Conservation (phyloP, 768 basidiomycete genomes). For the Infundibulicybe gibba region DNA sequence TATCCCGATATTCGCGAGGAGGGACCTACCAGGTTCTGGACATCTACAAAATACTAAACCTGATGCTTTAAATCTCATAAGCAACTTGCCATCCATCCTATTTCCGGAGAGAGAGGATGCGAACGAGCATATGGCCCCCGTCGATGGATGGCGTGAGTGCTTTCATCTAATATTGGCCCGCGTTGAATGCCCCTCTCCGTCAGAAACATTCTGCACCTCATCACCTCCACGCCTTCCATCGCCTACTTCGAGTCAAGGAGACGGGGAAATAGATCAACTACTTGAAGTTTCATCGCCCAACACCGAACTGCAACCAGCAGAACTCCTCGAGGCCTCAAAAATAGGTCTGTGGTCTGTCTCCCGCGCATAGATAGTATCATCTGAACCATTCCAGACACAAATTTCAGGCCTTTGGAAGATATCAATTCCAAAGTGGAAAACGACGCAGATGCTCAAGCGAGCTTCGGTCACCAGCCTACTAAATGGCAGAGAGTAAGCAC, state of each 20-base stretch:
- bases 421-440: conserved; percentile 1
- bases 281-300: conserved; percentile 45
- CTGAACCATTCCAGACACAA: conserved; percentile 31
- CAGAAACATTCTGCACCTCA: conserved; percentile 35
- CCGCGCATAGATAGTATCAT: conserved; percentile 1
- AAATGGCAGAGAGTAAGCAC: too few relatives aligned
- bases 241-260: conserved; percentile 35
- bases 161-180: not conserved
- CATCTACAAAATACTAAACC: conserved; percentile 2
- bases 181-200: not conserved
- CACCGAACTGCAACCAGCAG: conserved; percentile 34
- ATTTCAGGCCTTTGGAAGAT: conserved; percentile 38
- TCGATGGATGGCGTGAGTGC: conserved; percentile 64
- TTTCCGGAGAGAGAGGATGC: conserved; percentile 32
- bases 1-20: not conserved
- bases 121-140: conserved; percentile 48
- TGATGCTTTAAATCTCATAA: conserved; percentile 11
- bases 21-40: too few relatives aligned
- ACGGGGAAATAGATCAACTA: conserved; percentile 51
- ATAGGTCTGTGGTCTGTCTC: conserved; percentile 37
- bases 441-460: not conserved
- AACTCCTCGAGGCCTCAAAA: conserved; percentile 37
- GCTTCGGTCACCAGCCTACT: too few relatives aligned
- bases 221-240: conserved; percentile 40
- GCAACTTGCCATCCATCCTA: conserved; percentile 41